A percentile compares a stretch with the other conserved stretches of the same genome.
phyloP scores from a whole-genome alignment of 176 grass and related monocot species.

The Ensete ventricosum region DNA sequence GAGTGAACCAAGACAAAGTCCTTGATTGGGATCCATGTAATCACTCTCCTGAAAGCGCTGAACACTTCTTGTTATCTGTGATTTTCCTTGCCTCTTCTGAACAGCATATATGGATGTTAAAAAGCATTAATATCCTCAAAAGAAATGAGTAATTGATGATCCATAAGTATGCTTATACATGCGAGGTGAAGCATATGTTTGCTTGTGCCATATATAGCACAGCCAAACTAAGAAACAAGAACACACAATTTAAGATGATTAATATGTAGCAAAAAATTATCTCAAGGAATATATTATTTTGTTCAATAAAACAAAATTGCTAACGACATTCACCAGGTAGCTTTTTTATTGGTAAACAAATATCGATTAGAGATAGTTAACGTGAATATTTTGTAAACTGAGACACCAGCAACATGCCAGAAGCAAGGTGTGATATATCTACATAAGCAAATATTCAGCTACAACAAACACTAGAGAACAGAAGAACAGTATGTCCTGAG shows the following conservation, averaged over 20 bases:
- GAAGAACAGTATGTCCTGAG: not conserved
- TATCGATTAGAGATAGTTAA: not conserved
- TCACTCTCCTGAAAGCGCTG: slow-evolving; percentile 71
- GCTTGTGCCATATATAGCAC: not conserved
- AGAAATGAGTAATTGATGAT: not conserved
- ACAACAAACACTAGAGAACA: not conserved
- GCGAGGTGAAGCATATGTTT: not conserved
- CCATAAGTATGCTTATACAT: not conserved
- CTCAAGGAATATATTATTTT: not conserved
- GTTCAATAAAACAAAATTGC: not conserved
- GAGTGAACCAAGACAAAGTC: slow-evolving; percentile 86
- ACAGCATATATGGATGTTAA: slow-evolving; percentile 9
- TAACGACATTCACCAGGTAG: not conserved
- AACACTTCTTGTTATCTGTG: slow-evolving; percentile 27
- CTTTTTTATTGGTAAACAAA: not conserved
- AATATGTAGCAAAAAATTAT: not conserved
- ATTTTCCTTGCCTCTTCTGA: slow-evolving; percentile 67
- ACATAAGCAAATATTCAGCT: not conserved
- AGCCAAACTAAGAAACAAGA: not conserved
- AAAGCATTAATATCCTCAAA: not conserved
- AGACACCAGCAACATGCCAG: not conserved
- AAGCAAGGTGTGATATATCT: not conserved
- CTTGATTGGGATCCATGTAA: slow-evolving; percentile 90
- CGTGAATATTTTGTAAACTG: not conserved
- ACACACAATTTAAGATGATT: not conserved